A percentile compares a stretch with the other conserved stretches of the same genome.
These are phyloP conservation scores for Diddensiella caesifluorescens DNA, from an alignment of 805 yeast genomes.

Conservation along the genomic window DNA sequence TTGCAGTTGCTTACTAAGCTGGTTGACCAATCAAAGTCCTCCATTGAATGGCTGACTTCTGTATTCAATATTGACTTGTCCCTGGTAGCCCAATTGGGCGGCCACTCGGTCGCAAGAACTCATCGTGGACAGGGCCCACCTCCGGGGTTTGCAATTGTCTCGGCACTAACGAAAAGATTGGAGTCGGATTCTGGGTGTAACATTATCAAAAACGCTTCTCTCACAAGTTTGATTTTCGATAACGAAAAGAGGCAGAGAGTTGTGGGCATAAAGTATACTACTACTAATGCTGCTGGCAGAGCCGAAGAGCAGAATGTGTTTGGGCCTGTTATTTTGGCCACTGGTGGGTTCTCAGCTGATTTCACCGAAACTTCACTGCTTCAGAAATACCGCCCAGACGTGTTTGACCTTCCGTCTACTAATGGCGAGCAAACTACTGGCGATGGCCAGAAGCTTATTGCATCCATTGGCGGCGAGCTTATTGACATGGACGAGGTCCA, in stretches of 20 bases:
- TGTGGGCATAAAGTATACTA: conserved; percentile 40
- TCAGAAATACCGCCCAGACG: conserved; percentile 53
- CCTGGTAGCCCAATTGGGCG: conserved; percentile 71
- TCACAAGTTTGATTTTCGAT: conserved; percentile 36
- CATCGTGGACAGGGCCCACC: conserved; percentile 69
- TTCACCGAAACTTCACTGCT: conserved; percentile 39
- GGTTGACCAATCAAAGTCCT: conserved; percentile 56
- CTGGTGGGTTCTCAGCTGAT: conserved; percentile 54
- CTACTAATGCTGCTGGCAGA: no score
- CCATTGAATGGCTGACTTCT: conserved; percentile 68
- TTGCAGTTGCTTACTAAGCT: conserved; percentile 54
- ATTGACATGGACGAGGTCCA: conserved; percentile 62
- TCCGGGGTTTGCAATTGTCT: conserved; percentile 64
- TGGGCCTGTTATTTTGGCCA: conserved; percentile 58
- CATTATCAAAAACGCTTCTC: conserved; percentile 38
- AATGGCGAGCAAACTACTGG: conserved; percentile 60
- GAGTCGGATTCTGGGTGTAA: conserved; percentile 1
- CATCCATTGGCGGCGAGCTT: conserved; percentile 46
- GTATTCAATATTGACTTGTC: conserved; percentile 55
- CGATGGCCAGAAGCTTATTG: conserved; percentile 49
- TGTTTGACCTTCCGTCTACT: conserved; percentile 51
- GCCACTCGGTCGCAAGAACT: conserved; percentile 75
- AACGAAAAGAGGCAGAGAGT: conserved; percentile 30
- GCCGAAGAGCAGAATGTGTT: conserved; percentile 27
- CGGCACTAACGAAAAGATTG: conserved; percentile 40